These are phyloP conservation scores for Filobasidium wieringae DNA, from an alignment of 768 basidiomycete species.

Conservation along the genomic window DNA sequence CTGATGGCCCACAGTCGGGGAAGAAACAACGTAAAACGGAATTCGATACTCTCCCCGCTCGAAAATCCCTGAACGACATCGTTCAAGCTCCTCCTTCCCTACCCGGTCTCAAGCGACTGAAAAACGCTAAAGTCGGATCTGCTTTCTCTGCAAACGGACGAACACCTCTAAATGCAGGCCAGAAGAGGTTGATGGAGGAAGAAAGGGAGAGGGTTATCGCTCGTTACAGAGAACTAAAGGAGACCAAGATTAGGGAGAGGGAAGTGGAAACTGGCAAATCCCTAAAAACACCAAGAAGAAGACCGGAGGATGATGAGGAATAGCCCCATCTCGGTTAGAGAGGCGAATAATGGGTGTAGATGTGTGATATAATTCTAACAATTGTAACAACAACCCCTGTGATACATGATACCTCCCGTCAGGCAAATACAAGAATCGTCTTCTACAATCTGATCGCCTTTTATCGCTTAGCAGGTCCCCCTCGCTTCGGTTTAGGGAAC, in stretches of 20 bases:
- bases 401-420: no score
- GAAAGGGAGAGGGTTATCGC: constrained; percentile 34
- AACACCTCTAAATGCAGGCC: constrained; percentile 27
- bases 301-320: no score
- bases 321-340: no score
- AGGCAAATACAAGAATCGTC: no score
- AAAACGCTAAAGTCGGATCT: constrained; percentile 1
- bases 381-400: no score
- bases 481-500: constrained; percentile 55
- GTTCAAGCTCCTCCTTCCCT: constrained; percentile 32
- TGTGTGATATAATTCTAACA: no score
- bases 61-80: constrained; percentile 28
- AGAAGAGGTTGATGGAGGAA: constrained; percentile 31
- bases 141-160: constrained; percentile 15
- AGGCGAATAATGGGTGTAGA: no score
- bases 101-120: constrained; percentile 18
- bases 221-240: constrained; percentile 37
- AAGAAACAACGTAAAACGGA: constrained; percentile 12
- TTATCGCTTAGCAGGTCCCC: constrained; percentile 31
- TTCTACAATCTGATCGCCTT: no score
- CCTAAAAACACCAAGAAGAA: no score
- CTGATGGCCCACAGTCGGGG: neutral
- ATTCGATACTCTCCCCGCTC: constrained; percentile 17
- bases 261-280: constrained; percentile 4
- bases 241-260: constrained; percentile 19